Conservation (phyloP, 2,329 filamentous ascomycete species). For the Fusarium drepaniforme region DNA sequence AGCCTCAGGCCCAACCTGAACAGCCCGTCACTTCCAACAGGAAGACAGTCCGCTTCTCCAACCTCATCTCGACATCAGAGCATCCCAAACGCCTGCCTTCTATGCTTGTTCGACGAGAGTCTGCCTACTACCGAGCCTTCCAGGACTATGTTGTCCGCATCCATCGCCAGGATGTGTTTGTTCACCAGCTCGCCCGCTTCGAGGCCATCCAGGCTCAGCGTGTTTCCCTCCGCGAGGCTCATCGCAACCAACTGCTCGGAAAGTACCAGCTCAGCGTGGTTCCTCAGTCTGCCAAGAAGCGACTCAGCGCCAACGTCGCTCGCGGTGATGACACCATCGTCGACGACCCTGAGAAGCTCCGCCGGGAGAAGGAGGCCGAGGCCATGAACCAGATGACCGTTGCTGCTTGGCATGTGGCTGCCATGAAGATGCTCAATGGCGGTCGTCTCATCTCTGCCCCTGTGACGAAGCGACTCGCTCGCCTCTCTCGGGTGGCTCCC, state of each 20-base stretch:
- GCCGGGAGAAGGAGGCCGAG: constrained; percentile 82
- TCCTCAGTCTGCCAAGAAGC: constrained; percentile 77
- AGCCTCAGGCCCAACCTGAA: constrained; percentile 31
- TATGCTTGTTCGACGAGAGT: constrained; percentile 70
- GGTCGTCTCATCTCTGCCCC: constrained; percentile 74
- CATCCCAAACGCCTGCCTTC: constrained; percentile 65
- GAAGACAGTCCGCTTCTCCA: constrained; percentile 83
- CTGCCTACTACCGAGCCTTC: constrained; percentile 91
- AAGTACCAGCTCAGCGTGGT: constrained; percentile 83
- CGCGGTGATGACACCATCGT: constrained; percentile 76
- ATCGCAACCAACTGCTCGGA: constrained; percentile 85
- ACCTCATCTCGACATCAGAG: constrained; percentile 59
- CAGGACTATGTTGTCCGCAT: constrained; percentile 77
- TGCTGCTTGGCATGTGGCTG: constrained; percentile 72
- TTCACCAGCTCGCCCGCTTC: constrained; percentile 86
- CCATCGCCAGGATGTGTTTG: constrained; percentile 79
- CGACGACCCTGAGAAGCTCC: constrained; percentile 73
- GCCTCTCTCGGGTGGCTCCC: constrained; percentile 63
- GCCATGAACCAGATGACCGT: constrained; percentile 79
- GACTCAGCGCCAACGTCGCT: constrained; percentile 78
- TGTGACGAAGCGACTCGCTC: constrained; percentile 71
- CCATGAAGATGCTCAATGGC: constrained; percentile 71
- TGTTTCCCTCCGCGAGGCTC: constrained; percentile 76
- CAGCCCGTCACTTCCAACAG: constrained; percentile 58
- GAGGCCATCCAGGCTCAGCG: constrained; percentile 90